phyloP scores from a whole-genome alignment of 306 rosid species.

The Sechiopsis laciniata region DNA sequence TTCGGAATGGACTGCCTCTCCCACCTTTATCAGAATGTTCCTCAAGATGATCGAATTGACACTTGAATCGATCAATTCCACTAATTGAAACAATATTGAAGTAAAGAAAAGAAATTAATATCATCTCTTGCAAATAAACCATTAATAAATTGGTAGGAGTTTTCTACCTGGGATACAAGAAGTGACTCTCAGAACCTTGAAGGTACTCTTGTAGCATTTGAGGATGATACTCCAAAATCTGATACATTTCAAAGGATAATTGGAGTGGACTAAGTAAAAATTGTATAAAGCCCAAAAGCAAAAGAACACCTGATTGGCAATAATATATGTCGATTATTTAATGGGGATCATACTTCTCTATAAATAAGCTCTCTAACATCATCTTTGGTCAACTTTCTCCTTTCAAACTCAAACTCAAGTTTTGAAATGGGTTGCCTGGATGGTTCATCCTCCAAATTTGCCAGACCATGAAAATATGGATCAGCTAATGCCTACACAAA shows the following conservation, averaged over 20 bases:
- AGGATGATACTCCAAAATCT: slow-evolving; percentile 73
- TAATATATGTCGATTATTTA: not conserved
- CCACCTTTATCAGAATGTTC: slow-evolving; percentile 34
- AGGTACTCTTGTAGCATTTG: slow-evolving; percentile 57
- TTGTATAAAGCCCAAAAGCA: not conserved
- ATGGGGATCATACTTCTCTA: slow-evolving; percentile 43
- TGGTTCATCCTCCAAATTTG: slow-evolving; percentile 45
- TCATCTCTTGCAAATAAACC: not conserved
- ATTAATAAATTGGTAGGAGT: slow-evolving; percentile 1
- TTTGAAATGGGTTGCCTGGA: slow-evolving; percentile 50
- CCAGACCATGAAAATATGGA: slow-evolving; percentile 52
- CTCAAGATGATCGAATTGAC: slow-evolving; percentile 54
- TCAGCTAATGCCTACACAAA: slow-evolving; percentile 51
- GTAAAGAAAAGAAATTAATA: not conserved
- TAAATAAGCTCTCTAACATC: slow-evolving; percentile 56
- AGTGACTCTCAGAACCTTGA: slow-evolving; percentile 42
- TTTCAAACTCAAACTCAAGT: slow-evolving; percentile 61
- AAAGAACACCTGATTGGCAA: not conserved
- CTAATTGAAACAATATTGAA: slow-evolving; percentile 25
- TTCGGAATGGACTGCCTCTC: slow-evolving; percentile 31
- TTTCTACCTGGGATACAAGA: slow-evolving; percentile 63
- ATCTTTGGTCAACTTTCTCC: slow-evolving; percentile 44
- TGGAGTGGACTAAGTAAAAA: slow-evolving; percentile 17
- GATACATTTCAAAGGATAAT: slow-evolving; percentile 20
- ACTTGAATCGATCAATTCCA: slow-evolving; percentile 56